Evolutionary conservation across 257 asterid species (phyloP), one percentile per base, ranked within the genome.

Genomic region (Plantago major): DNA sequence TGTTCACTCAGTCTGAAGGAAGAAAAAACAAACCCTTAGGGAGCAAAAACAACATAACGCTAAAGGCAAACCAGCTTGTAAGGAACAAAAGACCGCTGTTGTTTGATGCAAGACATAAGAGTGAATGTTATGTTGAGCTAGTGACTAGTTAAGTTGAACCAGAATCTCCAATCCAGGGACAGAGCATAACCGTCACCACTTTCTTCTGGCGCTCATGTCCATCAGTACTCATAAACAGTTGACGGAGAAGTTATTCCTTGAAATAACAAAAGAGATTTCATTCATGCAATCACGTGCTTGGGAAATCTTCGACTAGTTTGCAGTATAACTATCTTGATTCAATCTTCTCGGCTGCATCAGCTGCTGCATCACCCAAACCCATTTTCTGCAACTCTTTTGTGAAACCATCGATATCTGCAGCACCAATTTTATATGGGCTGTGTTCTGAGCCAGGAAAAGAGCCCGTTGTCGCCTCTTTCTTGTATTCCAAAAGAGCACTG

Each of bases 311-410:
- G 1, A 28, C 11, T 19, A 43, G 40, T 17, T 17, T 6, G 17
- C 60, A 37, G 44, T 55, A 26, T 42, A 7, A 12, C 60, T 59
- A 54, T 19, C 48, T 62, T 0, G 42, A 65, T 49, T 68, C 76
- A 7, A 65, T 57, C 71, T 83, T 85, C 59, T 71, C 82, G 19
- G 81, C 87, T 3, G 95, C 94, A 60, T 79, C 54, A 14, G 79
- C 85, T 30, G 92, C 96, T 7, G 98, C 98, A 26, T 84, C 75
- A 0, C 67, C 70, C 81, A 86, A 65, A 10, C 96, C 95, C 63
- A 79, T 73, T 73, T 84, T 84, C 78, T 81, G 74, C 64, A 91
- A 67, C 16, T 81, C 85, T n/a, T 76, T 68, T 6, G 74, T 9
- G 61, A 91, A 86, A 26, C 85, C 75, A 18, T 82, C 87, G 5